Percentiles rank a stretch among this genome's conserved stretches.
These are phyloP conservation scores for Logfia minima DNA, from an alignment of 129 eudicot genomes.

Conservation along the genomic window DNA sequence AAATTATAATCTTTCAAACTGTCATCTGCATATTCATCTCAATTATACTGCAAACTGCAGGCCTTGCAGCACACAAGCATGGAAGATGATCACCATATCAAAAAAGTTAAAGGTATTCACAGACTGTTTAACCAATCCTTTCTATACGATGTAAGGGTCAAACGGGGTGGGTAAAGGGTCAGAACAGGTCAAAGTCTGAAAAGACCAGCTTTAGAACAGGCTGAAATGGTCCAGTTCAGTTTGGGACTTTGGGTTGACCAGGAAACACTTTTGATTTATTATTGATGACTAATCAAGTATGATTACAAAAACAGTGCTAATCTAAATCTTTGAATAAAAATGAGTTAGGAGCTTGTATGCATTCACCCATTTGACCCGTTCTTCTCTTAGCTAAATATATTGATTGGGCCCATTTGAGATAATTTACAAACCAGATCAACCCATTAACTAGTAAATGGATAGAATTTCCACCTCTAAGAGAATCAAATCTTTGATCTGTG, in stretches of 20 bases:
- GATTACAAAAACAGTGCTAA: not conserved
- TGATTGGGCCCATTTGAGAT: not conserved
- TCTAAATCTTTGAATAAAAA: not conserved
- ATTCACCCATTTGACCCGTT: not conserved
- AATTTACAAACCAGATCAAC: not conserved
- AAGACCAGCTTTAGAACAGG: not conserved
- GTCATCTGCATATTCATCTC: slow-evolving; percentile 7
- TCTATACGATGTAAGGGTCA: not conserved
- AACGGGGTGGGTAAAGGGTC: not conserved
- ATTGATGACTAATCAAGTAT: not conserved
- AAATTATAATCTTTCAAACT: not conserved
- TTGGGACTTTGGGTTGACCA: not conserved
- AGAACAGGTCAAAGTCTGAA: not conserved
- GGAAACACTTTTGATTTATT: not conserved
- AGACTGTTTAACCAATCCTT: not conserved
- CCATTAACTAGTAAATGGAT: not conserved
- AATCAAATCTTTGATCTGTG: not conserved
- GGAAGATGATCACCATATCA: slow-evolving; percentile 41
- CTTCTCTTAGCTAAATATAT: not conserved
- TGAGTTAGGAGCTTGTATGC: not conserved
- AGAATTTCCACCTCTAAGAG: not conserved
- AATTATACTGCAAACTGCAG: slow-evolving; percentile 41
- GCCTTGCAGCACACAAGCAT: slow-evolving; percentile 42
- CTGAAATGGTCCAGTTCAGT: not conserved
- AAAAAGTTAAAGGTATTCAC: slow-evolving; percentile 53